phyloP scores from a whole-genome alignment of 129 eudicot genomes.

The Saposhnikovia divaricata region DNA sequence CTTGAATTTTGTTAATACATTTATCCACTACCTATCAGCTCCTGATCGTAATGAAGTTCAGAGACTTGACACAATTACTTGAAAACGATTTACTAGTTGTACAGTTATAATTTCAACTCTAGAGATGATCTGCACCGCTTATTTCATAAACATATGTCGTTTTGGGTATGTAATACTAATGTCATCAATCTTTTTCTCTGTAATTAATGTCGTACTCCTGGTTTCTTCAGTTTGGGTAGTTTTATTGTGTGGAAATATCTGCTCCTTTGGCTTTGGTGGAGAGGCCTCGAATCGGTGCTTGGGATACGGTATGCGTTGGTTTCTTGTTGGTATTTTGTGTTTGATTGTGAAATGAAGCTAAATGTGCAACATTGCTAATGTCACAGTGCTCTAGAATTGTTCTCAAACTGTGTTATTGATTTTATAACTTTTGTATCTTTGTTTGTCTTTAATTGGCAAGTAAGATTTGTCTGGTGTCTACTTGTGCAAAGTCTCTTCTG shows the following conservation, averaged over 20 bases:
- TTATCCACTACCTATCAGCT: too few species aligned
- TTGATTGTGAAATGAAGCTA: background rate
- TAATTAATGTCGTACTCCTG: too few species aligned
- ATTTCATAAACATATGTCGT: too few species aligned
- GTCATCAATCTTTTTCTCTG: too few species aligned
- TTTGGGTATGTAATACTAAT: too few species aligned
- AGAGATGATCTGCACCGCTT: too few species aligned
- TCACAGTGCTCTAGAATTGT: background rate
- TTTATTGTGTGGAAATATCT: conserved; percentile 44
- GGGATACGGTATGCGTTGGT: conserved; percentile 51
- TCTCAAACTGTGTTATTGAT: background rate
- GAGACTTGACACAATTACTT: too few species aligned
- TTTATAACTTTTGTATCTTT: background rate
- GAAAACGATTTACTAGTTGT: too few species aligned
- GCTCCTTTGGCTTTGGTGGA: conserved; percentile 64
- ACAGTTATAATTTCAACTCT: too few species aligned
- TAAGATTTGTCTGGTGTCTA: background rate
- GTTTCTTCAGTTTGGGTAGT: background rate
- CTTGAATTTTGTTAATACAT: too few species aligned
- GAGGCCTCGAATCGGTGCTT: conserved; percentile 63
- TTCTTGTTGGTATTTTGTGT: background rate
- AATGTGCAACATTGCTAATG: background rate
- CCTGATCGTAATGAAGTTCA: too few species aligned
- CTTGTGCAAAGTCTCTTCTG: background rate
- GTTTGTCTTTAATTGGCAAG: background rate